Percentiles rank a stretch among this genome's conserved stretches.
phyloP scores from a whole-genome alignment of 2,329 filamentous ascomycete species.

The Talaromyces sp. region DNA sequence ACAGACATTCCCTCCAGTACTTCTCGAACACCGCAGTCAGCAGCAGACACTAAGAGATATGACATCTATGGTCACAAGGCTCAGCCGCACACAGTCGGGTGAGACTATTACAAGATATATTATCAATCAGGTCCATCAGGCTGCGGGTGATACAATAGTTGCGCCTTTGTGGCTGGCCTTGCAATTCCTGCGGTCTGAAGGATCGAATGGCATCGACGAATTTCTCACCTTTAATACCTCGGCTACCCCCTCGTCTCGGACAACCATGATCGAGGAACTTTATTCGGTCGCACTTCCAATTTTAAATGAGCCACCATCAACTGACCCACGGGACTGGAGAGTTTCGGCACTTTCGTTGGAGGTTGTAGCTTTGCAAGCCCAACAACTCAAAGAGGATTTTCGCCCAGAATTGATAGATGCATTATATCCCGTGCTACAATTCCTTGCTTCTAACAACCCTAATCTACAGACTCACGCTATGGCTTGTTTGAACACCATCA shows the following conservation, averaged over 20 bases:
- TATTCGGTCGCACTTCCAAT: slow-evolving; percentile 43
- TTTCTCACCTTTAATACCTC: slow-evolving; percentile 58
- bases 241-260: slow-evolving; percentile 24
- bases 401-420: slow-evolving; percentile 84
- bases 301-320: slow-evolving; percentile 36
- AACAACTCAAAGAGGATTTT: slow-evolving; percentile 64
- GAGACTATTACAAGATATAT: slow-evolving; percentile 60
- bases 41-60: slow-evolving; percentile 61
- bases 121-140: slow-evolving; percentile 59
- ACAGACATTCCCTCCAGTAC: slow-evolving; percentile 55
- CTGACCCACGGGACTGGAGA: slow-evolving; percentile 60
- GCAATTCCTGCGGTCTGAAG: slow-evolving; percentile 58
- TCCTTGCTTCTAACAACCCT: slow-evolving; percentile 68
- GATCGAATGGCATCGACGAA: slow-evolving; percentile 58
- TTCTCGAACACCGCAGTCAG: slow-evolving; percentile 65
- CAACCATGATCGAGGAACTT: slow-evolving; percentile 43
- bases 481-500: slow-evolving; percentile 75
- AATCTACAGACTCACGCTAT: slow-evolving; percentile 77
- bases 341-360: slow-evolving; percentile 77
- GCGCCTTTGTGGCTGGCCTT: slow-evolving; percentile 79
- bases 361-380: slow-evolving; percentile 71
- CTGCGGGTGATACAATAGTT: slow-evolving; percentile 57
- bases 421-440: slow-evolving; percentile 86
- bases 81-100: slow-evolving; percentile 45
- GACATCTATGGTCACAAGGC: slow-evolving; percentile 56